A percentile compares a stretch with the other conserved stretches of the same genome.
Evolutionary conservation across 257 asterid genomes (phyloP).

Genomic region (Verbena officinalis): DNA sequence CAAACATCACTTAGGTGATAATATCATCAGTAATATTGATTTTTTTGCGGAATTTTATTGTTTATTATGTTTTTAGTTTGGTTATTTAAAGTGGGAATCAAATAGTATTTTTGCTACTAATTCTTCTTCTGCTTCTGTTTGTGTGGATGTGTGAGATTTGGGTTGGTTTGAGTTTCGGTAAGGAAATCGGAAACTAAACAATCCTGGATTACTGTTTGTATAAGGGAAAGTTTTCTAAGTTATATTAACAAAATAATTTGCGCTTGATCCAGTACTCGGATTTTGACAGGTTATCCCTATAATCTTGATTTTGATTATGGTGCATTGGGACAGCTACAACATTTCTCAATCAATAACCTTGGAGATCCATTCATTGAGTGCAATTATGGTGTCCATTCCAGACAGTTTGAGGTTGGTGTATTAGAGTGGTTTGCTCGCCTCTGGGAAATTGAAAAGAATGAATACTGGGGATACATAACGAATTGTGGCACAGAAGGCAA

Average conservation of each 20-base stretch:
- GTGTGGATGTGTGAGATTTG: no score
- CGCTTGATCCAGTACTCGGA: conserved; percentile 1
- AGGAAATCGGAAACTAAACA: no score
- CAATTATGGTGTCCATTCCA: conserved; percentile 94
- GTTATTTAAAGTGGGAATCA: no score
- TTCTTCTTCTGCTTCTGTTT: no score
- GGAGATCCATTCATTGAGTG: conserved; percentile 98
- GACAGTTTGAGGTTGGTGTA: conserved; percentile 96
- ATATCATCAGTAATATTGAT: background rate
- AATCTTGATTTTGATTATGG: conserved; percentile 96
- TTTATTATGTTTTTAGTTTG: conserved; percentile 22
- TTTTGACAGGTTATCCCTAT: conserved; percentile 81
- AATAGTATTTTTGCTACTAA: no score
- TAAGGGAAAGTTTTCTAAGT: no score
- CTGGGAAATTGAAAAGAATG: conserved; percentile 88
- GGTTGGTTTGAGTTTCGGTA: no score
- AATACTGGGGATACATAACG: conserved; percentile 95
- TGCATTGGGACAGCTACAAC: conserved; percentile 85
- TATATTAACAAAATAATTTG: background rate
- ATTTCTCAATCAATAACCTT: conserved; percentile 88
- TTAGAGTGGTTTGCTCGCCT: conserved; percentile 94
- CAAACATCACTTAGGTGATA: conserved; percentile 81
- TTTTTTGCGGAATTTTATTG: background rate
- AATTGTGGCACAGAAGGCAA: conserved; percentile 99
- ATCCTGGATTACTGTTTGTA: no score